These are phyloP conservation scores for Phytopythium cucurbitacearum DNA, from an alignment of 352 stramenopile genomes.

Conservation along the genomic window DNA sequence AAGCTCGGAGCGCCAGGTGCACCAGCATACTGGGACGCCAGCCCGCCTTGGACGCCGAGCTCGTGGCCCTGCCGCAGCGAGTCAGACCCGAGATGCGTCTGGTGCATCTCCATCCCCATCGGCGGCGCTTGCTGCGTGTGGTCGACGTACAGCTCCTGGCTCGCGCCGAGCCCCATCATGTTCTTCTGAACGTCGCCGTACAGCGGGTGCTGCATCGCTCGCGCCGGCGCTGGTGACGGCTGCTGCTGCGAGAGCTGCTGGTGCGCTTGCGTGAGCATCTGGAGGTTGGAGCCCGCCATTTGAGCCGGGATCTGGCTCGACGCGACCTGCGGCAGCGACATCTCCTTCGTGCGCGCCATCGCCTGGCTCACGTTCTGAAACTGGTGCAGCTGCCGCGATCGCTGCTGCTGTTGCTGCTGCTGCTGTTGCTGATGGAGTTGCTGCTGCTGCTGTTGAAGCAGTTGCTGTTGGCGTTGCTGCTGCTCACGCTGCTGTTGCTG, in stretches of 20 bases:
- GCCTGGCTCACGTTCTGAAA: slow-evolving; percentile 10
- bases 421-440: slow-evolving; percentile 6
- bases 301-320: slow-evolving; percentile 20
- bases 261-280: slow-evolving; percentile 36
- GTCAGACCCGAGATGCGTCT: slow-evolving; percentile 22
- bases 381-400: slow-evolving; percentile 30
- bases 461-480: slow-evolving; percentile 12
- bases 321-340: slow-evolving; percentile 4
- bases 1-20: slow-evolving; percentile 4
- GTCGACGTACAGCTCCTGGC: slow-evolving; percentile 43
- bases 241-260: slow-evolving; percentile 41
- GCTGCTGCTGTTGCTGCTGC: slow-evolving; percentile 18
- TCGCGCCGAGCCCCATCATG: slow-evolving; percentile 29
- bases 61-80: slow-evolving; percentile 38
- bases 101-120: slow-evolving; percentile 49
- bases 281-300: slow-evolving; percentile 24
- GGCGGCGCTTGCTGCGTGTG: slow-evolving; percentile 38
- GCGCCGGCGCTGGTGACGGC: slow-evolving; percentile 16
- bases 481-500: slow-evolving; percentile 17
- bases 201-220: slow-evolving; percentile 44
- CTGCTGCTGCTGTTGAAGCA: slow-evolving; percentile 4
- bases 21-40: not conserved
- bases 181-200: slow-evolving; percentile 52
- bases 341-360: slow-evolving; percentile 27
- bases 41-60: slow-evolving; percentile 7